Evolutionary conservation across 1,284 basidiomycete species (phyloP).

Genomic region (Jaminaea rosea): DNA sequence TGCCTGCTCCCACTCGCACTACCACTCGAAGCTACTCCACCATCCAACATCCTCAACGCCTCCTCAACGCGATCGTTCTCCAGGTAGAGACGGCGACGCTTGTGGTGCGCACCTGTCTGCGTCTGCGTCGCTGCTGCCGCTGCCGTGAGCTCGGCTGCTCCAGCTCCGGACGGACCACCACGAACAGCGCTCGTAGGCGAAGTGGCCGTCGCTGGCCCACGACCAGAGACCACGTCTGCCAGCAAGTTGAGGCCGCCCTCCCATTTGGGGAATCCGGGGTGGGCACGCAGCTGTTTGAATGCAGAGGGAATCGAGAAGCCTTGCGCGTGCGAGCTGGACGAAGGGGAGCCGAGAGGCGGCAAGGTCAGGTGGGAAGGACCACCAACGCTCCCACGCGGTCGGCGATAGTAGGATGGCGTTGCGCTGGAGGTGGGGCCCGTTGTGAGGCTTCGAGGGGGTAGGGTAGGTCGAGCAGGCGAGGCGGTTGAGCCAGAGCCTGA

Average conservation of each 20-base stretch:
- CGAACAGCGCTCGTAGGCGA: conserved; percentile 1
- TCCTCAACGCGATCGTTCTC: conserved; percentile 32
- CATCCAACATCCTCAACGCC: conserved; percentile 27
- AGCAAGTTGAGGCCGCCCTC: conserved; percentile 39
- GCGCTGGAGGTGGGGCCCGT: neutral
- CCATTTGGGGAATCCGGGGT: conserved; percentile 35
- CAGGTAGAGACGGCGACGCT: conserved; percentile 24
- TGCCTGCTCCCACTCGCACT: neutral
- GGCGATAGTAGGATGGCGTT: neutral
- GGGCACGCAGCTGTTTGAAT: conserved; percentile 36
- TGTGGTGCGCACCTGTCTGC: too few species aligned
- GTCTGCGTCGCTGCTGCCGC: too few species aligned
- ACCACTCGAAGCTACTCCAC: conserved; percentile 4
- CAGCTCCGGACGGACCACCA: neutral
- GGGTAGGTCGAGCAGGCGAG: too few species aligned
- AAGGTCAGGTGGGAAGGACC: neutral
- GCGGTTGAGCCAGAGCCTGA: too few species aligned
- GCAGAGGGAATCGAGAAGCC: conserved; percentile 24
- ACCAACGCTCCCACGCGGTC: neutral
- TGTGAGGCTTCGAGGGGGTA: neutral
- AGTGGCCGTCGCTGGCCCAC: conserved; percentile 4
- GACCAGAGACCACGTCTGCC: conserved; percentile 37
- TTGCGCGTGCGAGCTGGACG: too few species aligned
- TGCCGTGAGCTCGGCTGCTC: neutral
- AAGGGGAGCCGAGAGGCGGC: too few species aligned